These are phyloP conservation scores for Epichloe baconii DNA, from an alignment of 2,329 filamentous ascomycete genomes.

Conservation along the genomic window DNA sequence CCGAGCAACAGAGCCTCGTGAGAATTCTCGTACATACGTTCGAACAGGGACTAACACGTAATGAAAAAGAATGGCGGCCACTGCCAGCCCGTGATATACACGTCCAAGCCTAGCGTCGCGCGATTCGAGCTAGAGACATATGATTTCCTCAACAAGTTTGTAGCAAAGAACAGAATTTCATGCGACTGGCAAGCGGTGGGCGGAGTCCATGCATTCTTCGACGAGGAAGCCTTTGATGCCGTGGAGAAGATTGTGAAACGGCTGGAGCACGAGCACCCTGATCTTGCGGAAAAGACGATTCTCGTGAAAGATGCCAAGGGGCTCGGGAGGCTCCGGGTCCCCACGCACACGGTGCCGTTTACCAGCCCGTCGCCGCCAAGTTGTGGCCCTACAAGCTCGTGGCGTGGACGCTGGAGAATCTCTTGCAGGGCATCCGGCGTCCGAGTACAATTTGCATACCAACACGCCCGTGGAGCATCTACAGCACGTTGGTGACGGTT, in stretches of 20 bases:
- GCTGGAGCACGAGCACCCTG: slow-evolving; percentile 37
- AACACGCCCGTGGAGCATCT: slow-evolving; percentile 50
- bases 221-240: slow-evolving; percentile 37
- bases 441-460: slow-evolving; percentile 59
- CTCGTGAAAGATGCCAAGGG: slow-evolving; percentile 25
- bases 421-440: slow-evolving; percentile 28
- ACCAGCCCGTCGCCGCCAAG: slow-evolving; percentile 52
- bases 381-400: slow-evolving; percentile 82
- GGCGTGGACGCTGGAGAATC: slow-evolving; percentile 51
- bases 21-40: no score
- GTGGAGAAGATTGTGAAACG: slow-evolving; percentile 36
- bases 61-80: slow-evolving; percentile 50
- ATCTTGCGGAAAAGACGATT: slow-evolving; percentile 36
- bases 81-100: slow-evolving; percentile 60
- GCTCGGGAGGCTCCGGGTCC: slow-evolving; percentile 41
- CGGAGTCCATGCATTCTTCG: slow-evolving; percentile 52
- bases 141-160: slow-evolving; percentile 41
- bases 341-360: slow-evolving; percentile 46
- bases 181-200: slow-evolving; percentile 57
- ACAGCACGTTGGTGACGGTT: slow-evolving; percentile 27
- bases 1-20: background rate
- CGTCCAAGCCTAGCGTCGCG: slow-evolving; percentile 44
- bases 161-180: slow-evolving; percentile 42
- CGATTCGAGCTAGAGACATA: slow-evolving; percentile 63
- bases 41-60: background rate